These are phyloP conservation scores for Aspergillus carlsbadensis DNA, from an alignment of 495 filamentous ascomycete species.

Conservation along the genomic window DNA sequence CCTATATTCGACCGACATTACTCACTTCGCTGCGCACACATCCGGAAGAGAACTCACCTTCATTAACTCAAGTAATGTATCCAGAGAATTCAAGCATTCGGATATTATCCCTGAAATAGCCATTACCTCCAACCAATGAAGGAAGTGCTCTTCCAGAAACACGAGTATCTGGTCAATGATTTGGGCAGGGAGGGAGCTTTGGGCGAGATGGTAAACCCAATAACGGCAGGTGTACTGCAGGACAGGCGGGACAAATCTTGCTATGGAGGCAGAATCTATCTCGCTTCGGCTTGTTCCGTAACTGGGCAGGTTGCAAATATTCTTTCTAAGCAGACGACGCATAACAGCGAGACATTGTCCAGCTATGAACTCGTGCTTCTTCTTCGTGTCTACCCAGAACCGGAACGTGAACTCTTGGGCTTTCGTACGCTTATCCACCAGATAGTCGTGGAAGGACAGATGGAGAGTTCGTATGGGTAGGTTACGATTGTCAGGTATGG, in stretches of 20 bases:
- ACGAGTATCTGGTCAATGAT: neutral
- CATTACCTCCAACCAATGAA: slow-evolving; percentile 4
- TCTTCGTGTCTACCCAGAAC: slow-evolving; percentile 29
- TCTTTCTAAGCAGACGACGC: slow-evolving; percentile 23
- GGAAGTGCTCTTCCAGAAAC: neutral
- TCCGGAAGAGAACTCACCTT: too few relatives aligned
- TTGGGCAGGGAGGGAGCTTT: neutral
- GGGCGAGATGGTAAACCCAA: slow-evolving; percentile 20
- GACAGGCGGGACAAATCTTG: slow-evolving; percentile 21
- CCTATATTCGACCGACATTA: too few relatives aligned
- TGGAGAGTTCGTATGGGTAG: neutral
- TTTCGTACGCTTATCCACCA: neutral
- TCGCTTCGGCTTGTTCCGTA: slow-evolving; percentile 22
- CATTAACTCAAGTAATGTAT: neutral
- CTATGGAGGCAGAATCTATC: slow-evolving; percentile 20
- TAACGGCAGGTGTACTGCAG: slow-evolving; percentile 41
- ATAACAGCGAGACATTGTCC: slow-evolving; percentile 29
- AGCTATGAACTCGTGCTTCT: slow-evolving; percentile 6
- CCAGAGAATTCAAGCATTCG: neutral
- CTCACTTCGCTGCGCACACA: too few relatives aligned
- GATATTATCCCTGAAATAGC: neutral
- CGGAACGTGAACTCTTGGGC: neutral
- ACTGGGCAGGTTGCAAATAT: slow-evolving; percentile 37
- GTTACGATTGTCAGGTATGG: slow-evolving; percentile 19
- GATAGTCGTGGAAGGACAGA: neutral